Evolutionary conservation across 805 yeast genomes (phyloP), one percentile per base, ranked within the genome.

Genomic region (Myxozyma kluyveri): DNA sequence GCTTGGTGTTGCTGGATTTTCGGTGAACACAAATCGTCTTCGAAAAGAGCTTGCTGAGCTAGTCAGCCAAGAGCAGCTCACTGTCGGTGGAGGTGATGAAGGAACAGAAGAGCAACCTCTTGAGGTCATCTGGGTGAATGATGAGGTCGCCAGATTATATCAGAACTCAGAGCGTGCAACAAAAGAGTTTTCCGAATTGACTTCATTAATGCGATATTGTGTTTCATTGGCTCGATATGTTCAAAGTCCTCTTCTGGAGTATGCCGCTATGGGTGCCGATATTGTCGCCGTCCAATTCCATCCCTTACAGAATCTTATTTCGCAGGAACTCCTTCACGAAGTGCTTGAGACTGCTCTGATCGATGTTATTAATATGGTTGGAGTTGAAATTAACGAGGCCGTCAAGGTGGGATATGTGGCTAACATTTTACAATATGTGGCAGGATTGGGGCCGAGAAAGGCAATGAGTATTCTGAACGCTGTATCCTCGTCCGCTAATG

Each of bases 361-460:
- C 42, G 99, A 93, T 69, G 82, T 85, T 54, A 86, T 87, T 12
- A 89, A 91, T 67, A 73, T 88, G 73, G 95, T 87, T 47, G 99
- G 99, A 64, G 86, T 91, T 24, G 96, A 91, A 61, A 83, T 93
- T 63, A 91, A 93, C 63, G 90, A 84, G 57, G 96, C 96, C 5
- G 83, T 88, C 4, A 75, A 88, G 53, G 86, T 86, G 50, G 74
- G 81, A 0, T 86, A 88, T 63, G 70, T 81, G 54, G 87, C 96
- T 2, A 78, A 80, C 31, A 69, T 81, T 47, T 73, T 93, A 55
- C 93, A 82, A 27, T 93, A 79, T 65, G 80, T 93, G 45, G 81
- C 95, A 6, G 99, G 99, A 22, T 75, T 93, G 54, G 99, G 99
- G 39, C 95, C 96, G 45, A 83, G 99, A 72, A 93, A 93, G 69